A percentile compares a stretch with the other conserved stretches of the same genome.
Evolutionary conservation across 2,329 filamentous ascomycete genomes (phyloP).

Genomic region (Elsinoe arachidis): DNA sequence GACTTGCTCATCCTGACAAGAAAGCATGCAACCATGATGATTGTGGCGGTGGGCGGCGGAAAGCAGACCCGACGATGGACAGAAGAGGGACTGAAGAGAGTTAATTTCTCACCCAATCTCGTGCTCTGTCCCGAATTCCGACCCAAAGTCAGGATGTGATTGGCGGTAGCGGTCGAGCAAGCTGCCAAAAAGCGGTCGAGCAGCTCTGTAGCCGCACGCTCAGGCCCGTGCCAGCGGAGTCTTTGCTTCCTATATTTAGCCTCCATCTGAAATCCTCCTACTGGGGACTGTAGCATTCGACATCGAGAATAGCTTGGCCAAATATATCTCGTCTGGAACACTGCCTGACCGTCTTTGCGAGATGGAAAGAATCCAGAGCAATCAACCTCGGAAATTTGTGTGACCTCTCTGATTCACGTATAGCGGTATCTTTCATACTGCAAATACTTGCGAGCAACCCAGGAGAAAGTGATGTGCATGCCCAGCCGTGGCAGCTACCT

Average conservation of each 20-base stretch:
- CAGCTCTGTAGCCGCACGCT: background rate
- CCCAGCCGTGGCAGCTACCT: slow-evolving; percentile 2
- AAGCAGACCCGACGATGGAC: background rate
- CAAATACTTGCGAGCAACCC: background rate
- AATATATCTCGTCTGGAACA: background rate
- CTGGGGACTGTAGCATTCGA: background rate
- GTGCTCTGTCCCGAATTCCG: slow-evolving; percentile 4
- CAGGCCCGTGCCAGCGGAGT: background rate
- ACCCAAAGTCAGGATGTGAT: background rate
- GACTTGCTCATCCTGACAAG: background rate
- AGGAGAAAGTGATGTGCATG: slow-evolving; percentile 4
- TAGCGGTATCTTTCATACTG: background rate
- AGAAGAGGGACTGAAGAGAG: background rate
- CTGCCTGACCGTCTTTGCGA: background rate
- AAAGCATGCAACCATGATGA: background rate
- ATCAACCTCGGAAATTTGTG: background rate
- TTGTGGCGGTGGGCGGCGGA: background rate
- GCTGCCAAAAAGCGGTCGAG: slow-evolving; percentile 6
- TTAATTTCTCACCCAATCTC: slow-evolving; percentile 3
- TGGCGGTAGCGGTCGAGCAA: background rate
- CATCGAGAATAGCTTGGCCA: background rate
- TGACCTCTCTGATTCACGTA: background rate
- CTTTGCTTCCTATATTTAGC: background rate
- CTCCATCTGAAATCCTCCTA: background rate
- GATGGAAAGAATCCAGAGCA: no score